Conservation (phyloP, 1,284 basidiomycete genomes). For the Cutaneotrichosporon cavernicola region DNA sequence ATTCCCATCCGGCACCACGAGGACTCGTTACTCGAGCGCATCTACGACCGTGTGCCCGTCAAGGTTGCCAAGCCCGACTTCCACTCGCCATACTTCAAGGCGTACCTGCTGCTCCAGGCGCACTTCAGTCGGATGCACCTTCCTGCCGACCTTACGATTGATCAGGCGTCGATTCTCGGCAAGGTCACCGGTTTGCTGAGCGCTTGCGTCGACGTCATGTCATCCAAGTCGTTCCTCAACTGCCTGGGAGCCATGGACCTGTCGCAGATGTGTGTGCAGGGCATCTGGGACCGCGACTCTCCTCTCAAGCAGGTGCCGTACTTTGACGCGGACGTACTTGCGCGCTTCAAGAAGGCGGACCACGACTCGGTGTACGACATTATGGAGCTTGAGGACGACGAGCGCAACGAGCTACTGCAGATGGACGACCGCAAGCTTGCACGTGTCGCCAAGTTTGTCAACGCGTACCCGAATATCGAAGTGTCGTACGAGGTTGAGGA, state of each 20-base stretch:
- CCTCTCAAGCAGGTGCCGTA: slow-evolving; percentile 94
- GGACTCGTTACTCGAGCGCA: slow-evolving; percentile 73
- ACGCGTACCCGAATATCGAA: slow-evolving; percentile 90
- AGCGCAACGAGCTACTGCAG: slow-evolving; percentile 74
- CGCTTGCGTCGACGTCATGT: slow-evolving; percentile 97
- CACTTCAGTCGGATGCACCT: slow-evolving; percentile 91
- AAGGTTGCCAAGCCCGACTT: slow-evolving; percentile 86
- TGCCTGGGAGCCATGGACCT: slow-evolving; percentile 97
- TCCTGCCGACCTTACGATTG: slow-evolving; percentile 88
- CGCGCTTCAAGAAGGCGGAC: slow-evolving; percentile 75
- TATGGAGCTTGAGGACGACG: slow-evolving; percentile 93
- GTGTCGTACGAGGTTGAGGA: slow-evolving; percentile 71
- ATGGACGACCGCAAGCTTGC: slow-evolving; percentile 83
- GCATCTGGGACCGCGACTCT: slow-evolving; percentile 94
- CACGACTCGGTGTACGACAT: slow-evolving; percentile 90
- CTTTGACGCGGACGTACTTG: slow-evolving; percentile 82
- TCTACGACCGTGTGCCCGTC: slow-evolving; percentile 97
- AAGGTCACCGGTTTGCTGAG: slow-evolving; percentile 87
- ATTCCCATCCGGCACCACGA: slow-evolving; percentile 93
- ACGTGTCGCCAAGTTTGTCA: slow-evolving; percentile 83
- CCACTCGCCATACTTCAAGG: slow-evolving; percentile 95
- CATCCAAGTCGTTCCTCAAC: slow-evolving; percentile 89
- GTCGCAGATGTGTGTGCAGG: slow-evolving; percentile 99
- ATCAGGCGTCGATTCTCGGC: slow-evolving; percentile 81
- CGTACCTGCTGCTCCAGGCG: slow-evolving; percentile 91